Evolutionary conservation across 306 rosid genomes (phyloP), one percentile per base, ranked within the genome.

Genomic region (Hippophae rhamnoides): DNA sequence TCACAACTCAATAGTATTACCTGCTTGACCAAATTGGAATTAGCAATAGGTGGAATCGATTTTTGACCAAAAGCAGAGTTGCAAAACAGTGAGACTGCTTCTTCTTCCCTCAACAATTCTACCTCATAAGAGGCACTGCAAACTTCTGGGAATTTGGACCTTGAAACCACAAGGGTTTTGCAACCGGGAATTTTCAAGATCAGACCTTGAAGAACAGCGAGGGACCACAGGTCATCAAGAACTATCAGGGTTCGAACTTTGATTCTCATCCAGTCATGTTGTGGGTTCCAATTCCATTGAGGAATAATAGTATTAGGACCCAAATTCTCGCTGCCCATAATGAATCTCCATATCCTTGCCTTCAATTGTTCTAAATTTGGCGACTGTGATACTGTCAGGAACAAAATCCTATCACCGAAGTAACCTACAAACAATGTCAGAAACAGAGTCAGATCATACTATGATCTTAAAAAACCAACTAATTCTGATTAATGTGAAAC

Each of bases 211-310:
- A 90, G 76, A 57, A 60, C 82, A 0, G 73, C 11, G 1, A 66
- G 85, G 9, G 89, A 69, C 98, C 98, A 90, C 41, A 87, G 92
- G 59, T 90, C 96, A 59, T 90, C 98, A 40, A 90, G 56, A 67
- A 90, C 95, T 66, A 90, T 72, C 60, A 87, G 74, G 25, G 74
- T 53, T 56, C 72, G 75, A 6, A 44, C 66, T 48, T 25, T 31
- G 38, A 31, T 31, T 31, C 38, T 31, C 38, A 2, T 64, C 73
- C 74, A 41, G 10, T 74, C 83, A 26, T 69, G 43, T 48, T 74
- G 86, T 0, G 82, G 78, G 49, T 74, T 73, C 65, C 70, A 58
- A 46, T 74, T 73, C 65, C 70, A 58, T 10, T 83, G 74, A 0
- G 89, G 89, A 69, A 85, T 69, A 25, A 47, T 71, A 71, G 81